A percentile compares a stretch with the other conserved stretches of the same genome.
Conservation (phyloP, 2,329 filamentous ascomycete genomes). For the Zymoseptoria brevis region DNA sequence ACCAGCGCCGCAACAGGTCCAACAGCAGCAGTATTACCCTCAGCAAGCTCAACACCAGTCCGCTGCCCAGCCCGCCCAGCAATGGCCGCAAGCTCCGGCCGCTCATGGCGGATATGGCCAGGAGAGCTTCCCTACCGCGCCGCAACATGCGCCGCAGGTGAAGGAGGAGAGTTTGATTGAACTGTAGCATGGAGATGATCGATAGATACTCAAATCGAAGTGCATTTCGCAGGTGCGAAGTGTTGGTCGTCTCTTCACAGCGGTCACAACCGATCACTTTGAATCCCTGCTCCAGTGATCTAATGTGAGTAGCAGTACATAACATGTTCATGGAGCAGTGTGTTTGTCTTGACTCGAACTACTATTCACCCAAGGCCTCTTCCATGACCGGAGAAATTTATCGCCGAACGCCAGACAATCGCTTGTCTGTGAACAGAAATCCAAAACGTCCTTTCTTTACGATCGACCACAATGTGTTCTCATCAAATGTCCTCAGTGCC, state of each 20-base stretch:
- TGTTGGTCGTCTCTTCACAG: background rate
- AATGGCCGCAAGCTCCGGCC: slow-evolving; percentile 29
- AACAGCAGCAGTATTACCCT: slow-evolving; percentile 16
- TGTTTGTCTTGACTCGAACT: background rate
- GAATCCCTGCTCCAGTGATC: background rate
- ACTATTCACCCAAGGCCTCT: background rate
- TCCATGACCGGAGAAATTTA: background rate
- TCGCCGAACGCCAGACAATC: background rate
- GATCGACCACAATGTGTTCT: background rate
- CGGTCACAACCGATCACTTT: too few species aligned
- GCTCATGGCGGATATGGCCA: slow-evolving; percentile 28
- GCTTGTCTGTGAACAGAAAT: background rate
- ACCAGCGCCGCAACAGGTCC: slow-evolving; percentile 13
- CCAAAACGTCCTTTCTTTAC: background rate
- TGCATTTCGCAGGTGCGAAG: background rate
- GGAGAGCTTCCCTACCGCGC: slow-evolving; percentile 28
- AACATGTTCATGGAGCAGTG: background rate
- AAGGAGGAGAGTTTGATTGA: slow-evolving; percentile 33
- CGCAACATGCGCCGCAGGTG: slow-evolving; percentile 26
- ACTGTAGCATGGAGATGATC: slow-evolving; percentile 13
- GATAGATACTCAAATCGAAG: background rate
- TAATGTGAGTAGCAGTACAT: background rate
- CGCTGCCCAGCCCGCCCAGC: slow-evolving; percentile 10
- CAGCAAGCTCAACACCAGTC: slow-evolving; percentile 7
- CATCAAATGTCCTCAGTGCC: background rate